Evolutionary conservation across 1,139 yeast genomes (phyloP), one percentile per base, ranked within the genome.

Genomic region (Wickerhamiella infanticola): DNA sequence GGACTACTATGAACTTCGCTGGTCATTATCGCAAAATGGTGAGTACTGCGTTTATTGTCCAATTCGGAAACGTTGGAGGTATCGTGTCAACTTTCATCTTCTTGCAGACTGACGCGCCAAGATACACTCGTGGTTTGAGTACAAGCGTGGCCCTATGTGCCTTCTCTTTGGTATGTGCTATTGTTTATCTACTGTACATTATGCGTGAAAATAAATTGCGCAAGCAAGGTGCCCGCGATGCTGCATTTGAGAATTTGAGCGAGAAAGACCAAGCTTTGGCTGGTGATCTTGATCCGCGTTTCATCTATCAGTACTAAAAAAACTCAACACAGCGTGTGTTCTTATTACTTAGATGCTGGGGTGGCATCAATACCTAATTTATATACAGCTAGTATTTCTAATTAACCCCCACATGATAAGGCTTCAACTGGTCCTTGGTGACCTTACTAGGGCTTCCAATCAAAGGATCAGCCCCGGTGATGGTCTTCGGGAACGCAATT

Each of bases 401-500:
- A 18, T 33, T 23, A 8, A 39, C 43, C 5, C 18, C 31, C 3
- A 48, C 37, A 13, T 40, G 41, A 27, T 48, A 48, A 3, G 46
- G 43, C 8, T n/a, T 25, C 50, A 86, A 64, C 1, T 72, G 70
- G 3, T 61, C 59, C 13, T 69, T 66, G 3, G 69, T 61, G 1
- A 85, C 86, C 24, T 57, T 56, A 40, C 88, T 75, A 1, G 99
- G 99, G 51, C 94, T 80, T 9, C 77, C 82, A 24, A 90, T 94
- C 43, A 90, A 84, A 0, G 84, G 77, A 61, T 90, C 99, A 1
- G 77, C 68, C 0, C 99, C 98, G 5, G 84, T 75, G 54, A 81
- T 80, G 43, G 88, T 85, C 63, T 90, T 90, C 1, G 99, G 99
- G 62, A 90, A 90, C 1, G 98, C 95, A 53, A 90, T 81, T 2